A percentile compares a stretch with the other conserved stretches of the same genome.
phyloP scores from a whole-genome alignment of 1,284 basidiomycete genomes.

The Austroboletus niveus region DNA sequence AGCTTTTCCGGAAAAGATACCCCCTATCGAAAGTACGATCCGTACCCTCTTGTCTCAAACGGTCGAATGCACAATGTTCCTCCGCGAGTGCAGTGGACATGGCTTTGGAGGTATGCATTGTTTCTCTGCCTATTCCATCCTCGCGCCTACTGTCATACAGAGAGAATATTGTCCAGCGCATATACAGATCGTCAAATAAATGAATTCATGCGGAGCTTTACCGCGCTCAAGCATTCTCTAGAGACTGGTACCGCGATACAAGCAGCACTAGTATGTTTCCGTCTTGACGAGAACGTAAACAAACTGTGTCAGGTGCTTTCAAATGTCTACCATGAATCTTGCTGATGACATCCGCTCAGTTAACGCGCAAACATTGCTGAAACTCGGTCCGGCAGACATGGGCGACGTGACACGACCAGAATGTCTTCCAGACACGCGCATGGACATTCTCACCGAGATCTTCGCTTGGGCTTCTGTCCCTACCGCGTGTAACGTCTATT shows the following conservation, averaged over 20 bases:
- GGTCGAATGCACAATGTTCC: conserved; percentile 34
- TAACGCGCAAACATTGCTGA: conserved; percentile 18
- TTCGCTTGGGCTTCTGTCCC: conserved; percentile 26
- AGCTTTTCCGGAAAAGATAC: conserved; percentile 28
- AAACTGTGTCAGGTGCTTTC: conserved; percentile 20
- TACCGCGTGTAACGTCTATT: conserved; percentile 25
- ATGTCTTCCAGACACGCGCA: conserved; percentile 31
- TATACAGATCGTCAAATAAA: conserved; percentile 24
- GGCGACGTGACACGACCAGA: conserved; percentile 23
- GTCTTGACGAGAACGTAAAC: conserved; percentile 29
- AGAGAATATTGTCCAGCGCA: conserved; percentile 8
- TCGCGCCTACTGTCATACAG: conserved; percentile 11
- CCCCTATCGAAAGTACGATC: conserved; percentile 28
- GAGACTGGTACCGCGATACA: conserved; percentile 24
- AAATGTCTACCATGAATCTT: too few species aligned
- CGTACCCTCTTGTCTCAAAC: conserved; percentile 29
- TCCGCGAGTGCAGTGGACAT: conserved; percentile 32
- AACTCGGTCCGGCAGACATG: conserved; percentile 31
- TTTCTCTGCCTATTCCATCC: background rate
- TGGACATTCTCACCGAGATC: conserved; percentile 29
- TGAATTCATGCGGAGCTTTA: conserved; percentile 24
- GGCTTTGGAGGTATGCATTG: conserved; percentile 29
- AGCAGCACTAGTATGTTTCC: conserved; percentile 26
- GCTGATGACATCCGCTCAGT: conserved; percentile 18
- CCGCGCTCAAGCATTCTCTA: conserved; percentile 25